These are phyloP conservation scores for Spiraea crenata DNA, from an alignment of 331 rosid genomes.

Conservation along the genomic window DNA sequence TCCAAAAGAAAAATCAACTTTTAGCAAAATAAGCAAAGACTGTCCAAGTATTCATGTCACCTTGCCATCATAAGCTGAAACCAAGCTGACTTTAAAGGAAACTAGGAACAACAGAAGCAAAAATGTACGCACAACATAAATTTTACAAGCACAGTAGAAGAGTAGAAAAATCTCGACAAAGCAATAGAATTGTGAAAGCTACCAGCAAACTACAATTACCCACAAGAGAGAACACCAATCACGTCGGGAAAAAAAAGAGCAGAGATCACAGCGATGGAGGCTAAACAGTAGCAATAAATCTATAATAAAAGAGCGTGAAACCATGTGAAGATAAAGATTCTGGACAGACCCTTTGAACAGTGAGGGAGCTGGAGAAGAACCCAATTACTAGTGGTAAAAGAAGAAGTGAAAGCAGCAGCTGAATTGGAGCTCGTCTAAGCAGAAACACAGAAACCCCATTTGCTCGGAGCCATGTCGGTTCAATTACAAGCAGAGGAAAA, in stretches of 20 bases:
- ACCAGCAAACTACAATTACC: slow-evolving; percentile 8
- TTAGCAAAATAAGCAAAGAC: neutral
- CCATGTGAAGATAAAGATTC: slow-evolving; percentile 32
- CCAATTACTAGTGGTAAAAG: slow-evolving; percentile 15
- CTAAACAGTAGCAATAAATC: neutral
- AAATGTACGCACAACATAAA: neutral
- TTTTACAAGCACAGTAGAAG: slow-evolving; percentile 3
- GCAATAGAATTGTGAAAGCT: neutral
- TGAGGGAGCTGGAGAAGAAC: neutral
- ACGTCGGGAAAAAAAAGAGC: neutral
- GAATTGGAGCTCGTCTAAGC: slow-evolving; percentile 17
- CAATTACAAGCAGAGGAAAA: slow-evolving; percentile 17
- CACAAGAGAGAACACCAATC: slow-evolving; percentile 25
- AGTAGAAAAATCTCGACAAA: slow-evolving; percentile 5
- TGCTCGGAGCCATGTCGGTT: slow-evolving; percentile 47
- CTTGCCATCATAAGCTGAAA: neutral
- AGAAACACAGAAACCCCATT: slow-evolving; percentile 39
- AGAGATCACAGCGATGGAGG: slow-evolving; percentile 5
- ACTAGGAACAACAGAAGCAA: neutral
- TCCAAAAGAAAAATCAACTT: neutral
- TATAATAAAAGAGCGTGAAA: neutral
- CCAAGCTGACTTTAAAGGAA: neutral
- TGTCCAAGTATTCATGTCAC: neutral
- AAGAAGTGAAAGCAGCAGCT: slow-evolving; percentile 27
- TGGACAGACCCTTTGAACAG: slow-evolving; percentile 22